These are phyloP conservation scores for Penicillium nucicola DNA, from an alignment of 495 filamentous ascomycete genomes.

Conservation along the genomic window DNA sequence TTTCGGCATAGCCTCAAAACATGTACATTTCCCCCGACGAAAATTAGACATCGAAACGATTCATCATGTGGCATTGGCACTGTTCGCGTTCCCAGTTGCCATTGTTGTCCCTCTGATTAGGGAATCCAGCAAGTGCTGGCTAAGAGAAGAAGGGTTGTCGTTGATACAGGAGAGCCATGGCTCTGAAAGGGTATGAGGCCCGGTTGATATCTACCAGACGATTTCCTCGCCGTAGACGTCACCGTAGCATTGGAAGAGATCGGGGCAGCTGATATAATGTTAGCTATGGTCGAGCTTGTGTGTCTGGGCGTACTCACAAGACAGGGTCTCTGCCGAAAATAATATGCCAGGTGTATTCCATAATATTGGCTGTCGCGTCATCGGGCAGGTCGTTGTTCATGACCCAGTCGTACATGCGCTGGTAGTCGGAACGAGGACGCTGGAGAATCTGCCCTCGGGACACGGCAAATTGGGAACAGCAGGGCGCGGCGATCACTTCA, in stretches of 20 bases:
- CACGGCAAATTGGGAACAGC: conserved; percentile 71
- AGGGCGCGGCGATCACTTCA: conserved; percentile 48
- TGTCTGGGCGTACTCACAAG: conserved; percentile 29
- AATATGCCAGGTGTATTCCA: conserved; percentile 57
- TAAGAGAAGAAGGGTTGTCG: not conserved
- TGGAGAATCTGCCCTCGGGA: conserved; percentile 48
- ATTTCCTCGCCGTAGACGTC: conserved; percentile 43
- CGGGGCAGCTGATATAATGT: conserved; percentile 38
- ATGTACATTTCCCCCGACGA: not conserved
- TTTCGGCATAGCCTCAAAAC: not conserved
- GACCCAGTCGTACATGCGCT: conserved; percentile 59
- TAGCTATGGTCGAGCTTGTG: conserved; percentile 3
- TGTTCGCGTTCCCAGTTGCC: conserved; percentile 1
- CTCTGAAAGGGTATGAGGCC: not conserved
- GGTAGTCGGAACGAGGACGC: conserved; percentile 51
- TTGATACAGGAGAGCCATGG: not conserved
- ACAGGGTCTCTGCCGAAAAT: conserved; percentile 53
- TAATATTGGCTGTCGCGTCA: conserved; percentile 41
- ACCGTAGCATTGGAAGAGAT: conserved; percentile 43
- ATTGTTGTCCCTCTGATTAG: not conserved
- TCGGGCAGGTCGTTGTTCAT: conserved; percentile 46
- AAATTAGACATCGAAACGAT: conserved; percentile 6
- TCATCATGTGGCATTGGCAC: conserved; percentile 9
- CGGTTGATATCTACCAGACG: conserved; percentile 1
- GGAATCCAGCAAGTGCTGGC: not conserved